phyloP scores from a whole-genome alignment of 352 stramenopile species.

The Phytophthora europaea region DNA sequence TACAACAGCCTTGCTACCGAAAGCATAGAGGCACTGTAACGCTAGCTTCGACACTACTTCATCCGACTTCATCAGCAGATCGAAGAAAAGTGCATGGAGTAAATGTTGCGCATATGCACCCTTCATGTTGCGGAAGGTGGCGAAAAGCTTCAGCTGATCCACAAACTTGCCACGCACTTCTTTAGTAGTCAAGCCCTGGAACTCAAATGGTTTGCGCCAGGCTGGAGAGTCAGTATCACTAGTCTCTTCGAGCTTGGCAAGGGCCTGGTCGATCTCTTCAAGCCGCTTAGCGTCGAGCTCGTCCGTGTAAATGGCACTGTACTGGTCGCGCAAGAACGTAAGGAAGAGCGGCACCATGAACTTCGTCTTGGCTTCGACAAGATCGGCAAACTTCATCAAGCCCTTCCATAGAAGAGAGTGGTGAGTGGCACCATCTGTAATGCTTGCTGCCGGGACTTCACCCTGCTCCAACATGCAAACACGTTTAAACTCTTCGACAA shows the following conservation, averaged over 20 bases:
- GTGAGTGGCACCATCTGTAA: slow-evolving; percentile 79
- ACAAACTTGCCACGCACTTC: slow-evolving; percentile 83
- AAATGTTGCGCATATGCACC: slow-evolving; percentile 82
- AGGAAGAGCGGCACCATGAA: slow-evolving; percentile 91
- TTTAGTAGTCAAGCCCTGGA: slow-evolving; percentile 72
- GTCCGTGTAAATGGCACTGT: slow-evolving; percentile 77
- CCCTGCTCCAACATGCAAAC: slow-evolving; percentile 71
- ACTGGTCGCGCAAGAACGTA: slow-evolving; percentile 86
- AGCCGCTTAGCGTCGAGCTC: slow-evolving; percentile 63
- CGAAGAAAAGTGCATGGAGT: slow-evolving; percentile 88
- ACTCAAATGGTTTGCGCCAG: slow-evolving; percentile 44
- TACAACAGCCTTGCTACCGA: slow-evolving; percentile 82
- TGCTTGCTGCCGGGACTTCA: slow-evolving; percentile 46
- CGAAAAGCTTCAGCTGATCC: slow-evolving; percentile 87
- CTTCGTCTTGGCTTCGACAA: slow-evolving; percentile 87
- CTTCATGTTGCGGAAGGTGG: slow-evolving; percentile 89
- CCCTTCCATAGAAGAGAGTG: slow-evolving; percentile 87
- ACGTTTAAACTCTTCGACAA: slow-evolving; percentile 52
- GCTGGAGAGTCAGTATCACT: slow-evolving; percentile 30
- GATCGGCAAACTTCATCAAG: slow-evolving; percentile 75
- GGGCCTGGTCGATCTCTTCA: slow-evolving; percentile 53
- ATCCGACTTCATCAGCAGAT: slow-evolving; percentile 93
- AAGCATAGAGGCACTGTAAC: slow-evolving; percentile 89
- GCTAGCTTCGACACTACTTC: slow-evolving; percentile 88
- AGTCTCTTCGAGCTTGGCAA: slow-evolving; percentile 51